These are phyloP conservation scores for Phaseolus coccineus DNA, from an alignment of 331 rosid genomes.

Conservation along the genomic window DNA sequence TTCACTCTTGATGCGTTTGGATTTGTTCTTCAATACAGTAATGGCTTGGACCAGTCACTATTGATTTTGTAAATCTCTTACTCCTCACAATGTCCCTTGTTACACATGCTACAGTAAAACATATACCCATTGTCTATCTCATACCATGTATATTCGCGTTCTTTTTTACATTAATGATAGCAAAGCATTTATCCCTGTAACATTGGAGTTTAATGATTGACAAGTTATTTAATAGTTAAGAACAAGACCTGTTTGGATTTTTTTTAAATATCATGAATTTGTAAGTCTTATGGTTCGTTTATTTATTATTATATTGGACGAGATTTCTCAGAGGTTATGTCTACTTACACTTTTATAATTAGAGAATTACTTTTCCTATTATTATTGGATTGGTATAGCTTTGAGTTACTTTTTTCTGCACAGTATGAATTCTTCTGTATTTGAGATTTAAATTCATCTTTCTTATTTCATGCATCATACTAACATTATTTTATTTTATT, in stretches of 20 bases:
- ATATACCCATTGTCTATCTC: constrained; percentile 36
- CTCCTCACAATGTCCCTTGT: constrained; percentile 9
- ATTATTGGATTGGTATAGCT: not conserved
- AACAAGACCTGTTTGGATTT: constrained; percentile 12
- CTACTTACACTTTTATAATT: not conserved
- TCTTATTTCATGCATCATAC: not conserved
- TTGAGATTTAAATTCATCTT: not conserved
- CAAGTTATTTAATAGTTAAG: constrained; percentile 26
- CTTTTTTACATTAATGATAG: constrained; percentile 41
- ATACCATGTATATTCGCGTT: constrained; percentile 47
- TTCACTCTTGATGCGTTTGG: constrained; percentile 32
- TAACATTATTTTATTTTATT: not conserved
- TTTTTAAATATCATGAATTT: not conserved
- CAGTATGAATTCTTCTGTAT: not conserved
- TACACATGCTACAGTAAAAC: constrained; percentile 43
- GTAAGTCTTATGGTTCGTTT: constrained; percentile 4
- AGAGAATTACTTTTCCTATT: not conserved
- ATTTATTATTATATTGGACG: not conserved
- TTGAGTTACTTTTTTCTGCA: not conserved
- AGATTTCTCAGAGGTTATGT: not conserved
- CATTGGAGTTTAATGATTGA: constrained; percentile 22
- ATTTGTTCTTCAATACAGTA: constrained; percentile 39
- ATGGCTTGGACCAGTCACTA: constrained; percentile 39
- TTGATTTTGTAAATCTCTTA: constrained; percentile 49
- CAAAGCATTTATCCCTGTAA: constrained; percentile 30